Conservation (phyloP, 352 stramenopile species). For the Elongisporangium prolatum region DNA sequence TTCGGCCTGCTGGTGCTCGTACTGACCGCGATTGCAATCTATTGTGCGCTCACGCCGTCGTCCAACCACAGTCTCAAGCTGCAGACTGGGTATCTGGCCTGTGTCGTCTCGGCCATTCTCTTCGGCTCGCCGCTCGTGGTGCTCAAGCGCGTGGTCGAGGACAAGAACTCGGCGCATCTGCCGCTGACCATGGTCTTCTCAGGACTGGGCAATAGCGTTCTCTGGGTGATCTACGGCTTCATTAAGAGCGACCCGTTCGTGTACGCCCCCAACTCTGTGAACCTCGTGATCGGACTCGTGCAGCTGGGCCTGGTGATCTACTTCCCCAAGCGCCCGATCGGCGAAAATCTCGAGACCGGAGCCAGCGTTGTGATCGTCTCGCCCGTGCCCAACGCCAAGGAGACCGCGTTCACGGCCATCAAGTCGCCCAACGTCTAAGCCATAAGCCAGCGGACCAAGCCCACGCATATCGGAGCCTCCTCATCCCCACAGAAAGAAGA, state of each 20-base stretch:
- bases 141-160: constrained; percentile 41
- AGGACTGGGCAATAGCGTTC: constrained; percentile 34
- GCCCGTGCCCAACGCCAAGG: not conserved
- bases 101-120: constrained; percentile 23
- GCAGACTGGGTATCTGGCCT: constrained; percentile 19
- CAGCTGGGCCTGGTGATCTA: constrained; percentile 41
- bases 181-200: constrained; percentile 40
- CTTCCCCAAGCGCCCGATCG: not conserved
- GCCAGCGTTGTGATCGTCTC: not conserved
- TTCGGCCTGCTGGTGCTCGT: constrained; percentile 26
- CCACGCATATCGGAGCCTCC: not conserved
- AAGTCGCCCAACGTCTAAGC: not conserved
- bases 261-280: constrained; percentile 24
- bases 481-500: too few relatives aligned
- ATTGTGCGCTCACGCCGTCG: not conserved
- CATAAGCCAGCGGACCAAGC: not conserved
- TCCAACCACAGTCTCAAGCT: not conserved
- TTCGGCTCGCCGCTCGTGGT: constrained; percentile 53
- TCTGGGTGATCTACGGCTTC: constrained; percentile 37
- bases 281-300: constrained; percentile 15
- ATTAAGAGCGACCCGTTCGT: constrained; percentile 30
- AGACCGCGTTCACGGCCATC: not conserved
- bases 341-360: not conserved
- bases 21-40: constrained; percentile 27
- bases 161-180: constrained; percentile 32